Percentiles rank a stretch among this genome's conserved stretches.
These are phyloP conservation scores for Salix suchowensis DNA, from an alignment of 345 rosid species.

Conservation along the genomic window DNA sequence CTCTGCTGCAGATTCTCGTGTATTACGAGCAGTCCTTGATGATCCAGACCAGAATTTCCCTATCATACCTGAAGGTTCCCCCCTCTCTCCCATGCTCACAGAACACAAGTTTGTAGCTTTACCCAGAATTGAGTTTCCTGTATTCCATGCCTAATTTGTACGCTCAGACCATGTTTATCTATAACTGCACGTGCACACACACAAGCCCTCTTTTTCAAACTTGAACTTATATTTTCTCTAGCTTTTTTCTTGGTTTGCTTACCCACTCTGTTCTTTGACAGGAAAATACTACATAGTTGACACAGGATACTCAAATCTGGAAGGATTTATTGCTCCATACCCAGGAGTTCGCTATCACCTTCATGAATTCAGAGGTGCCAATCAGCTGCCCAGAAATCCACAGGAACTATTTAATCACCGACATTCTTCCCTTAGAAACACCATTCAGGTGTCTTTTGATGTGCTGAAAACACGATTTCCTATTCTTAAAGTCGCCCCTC, in stretches of 20 bases:
- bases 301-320: constrained; percentile 47
- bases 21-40: no score
- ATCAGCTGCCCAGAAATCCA: constrained; percentile 55
- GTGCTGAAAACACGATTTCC: constrained; percentile 68
- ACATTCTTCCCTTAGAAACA: constrained; percentile 50
- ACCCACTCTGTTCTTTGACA: constrained; percentile 17
- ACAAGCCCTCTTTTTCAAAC: background rate
- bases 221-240: background rate
- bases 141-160: no score
- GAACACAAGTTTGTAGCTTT: no score
- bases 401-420: constrained; percentile 72
- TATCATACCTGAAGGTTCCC: no score
- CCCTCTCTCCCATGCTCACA: no score
- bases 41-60: no score
- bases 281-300: constrained; percentile 79
- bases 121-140: no score
- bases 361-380: constrained; percentile 61
- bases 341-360: constrained; percentile 48
- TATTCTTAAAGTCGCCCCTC: constrained; percentile 66
- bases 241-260: background rate
- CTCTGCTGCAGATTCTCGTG: no score
- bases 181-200: no score
- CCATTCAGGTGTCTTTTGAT: constrained; percentile 44
- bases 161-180: no score
- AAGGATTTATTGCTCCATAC: constrained; percentile 76